phyloP scores from a whole-genome alignment of 768 basidiomycete genomes.

The Auricularia sp. region DNA sequence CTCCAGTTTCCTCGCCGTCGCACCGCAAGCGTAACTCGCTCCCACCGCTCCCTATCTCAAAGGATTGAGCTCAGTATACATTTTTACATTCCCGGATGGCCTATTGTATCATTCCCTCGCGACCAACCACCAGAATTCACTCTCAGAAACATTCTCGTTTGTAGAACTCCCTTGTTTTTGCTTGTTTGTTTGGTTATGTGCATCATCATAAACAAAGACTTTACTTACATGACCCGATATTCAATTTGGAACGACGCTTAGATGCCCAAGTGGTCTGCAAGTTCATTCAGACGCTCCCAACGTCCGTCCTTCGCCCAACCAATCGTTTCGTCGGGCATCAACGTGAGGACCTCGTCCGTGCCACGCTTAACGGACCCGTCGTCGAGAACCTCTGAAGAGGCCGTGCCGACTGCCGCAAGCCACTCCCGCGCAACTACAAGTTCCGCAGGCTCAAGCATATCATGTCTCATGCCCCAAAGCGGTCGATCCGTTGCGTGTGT shows the following conservation, averaged over 20 bases:
- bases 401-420: constrained; percentile 41
- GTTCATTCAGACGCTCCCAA: constrained; percentile 40
- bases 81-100: too few species aligned
- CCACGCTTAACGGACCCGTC: constrained; percentile 12
- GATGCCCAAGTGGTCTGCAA: not conserved
- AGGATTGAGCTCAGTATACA: too few species aligned
- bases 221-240: too few species aligned
- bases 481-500: constrained; percentile 59
- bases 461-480: constrained; percentile 51
- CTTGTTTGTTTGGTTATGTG: too few species aligned
- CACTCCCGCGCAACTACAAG: constrained; percentile 41
- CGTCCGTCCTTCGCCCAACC: constrained; percentile 44
- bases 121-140: too few species aligned
- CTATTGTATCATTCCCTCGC: too few species aligned
- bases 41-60: too few species aligned
- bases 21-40: too few species aligned
- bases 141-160: too few species aligned
- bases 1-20: too few species aligned
- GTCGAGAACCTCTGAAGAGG: constrained; percentile 12
- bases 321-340: constrained; percentile 43
- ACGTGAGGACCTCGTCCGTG: constrained; percentile 35
- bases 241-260: not conserved
- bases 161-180: too few species aligned
- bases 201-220: too few species aligned
- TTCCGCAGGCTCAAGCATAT: constrained; percentile 39